Percentiles rank a stretch among this genome's conserved stretches.
These are phyloP conservation scores for Cryptococcus wingfieldii DNA, from an alignment of 1,284 basidiomycete species.

Conservation along the genomic window DNA sequence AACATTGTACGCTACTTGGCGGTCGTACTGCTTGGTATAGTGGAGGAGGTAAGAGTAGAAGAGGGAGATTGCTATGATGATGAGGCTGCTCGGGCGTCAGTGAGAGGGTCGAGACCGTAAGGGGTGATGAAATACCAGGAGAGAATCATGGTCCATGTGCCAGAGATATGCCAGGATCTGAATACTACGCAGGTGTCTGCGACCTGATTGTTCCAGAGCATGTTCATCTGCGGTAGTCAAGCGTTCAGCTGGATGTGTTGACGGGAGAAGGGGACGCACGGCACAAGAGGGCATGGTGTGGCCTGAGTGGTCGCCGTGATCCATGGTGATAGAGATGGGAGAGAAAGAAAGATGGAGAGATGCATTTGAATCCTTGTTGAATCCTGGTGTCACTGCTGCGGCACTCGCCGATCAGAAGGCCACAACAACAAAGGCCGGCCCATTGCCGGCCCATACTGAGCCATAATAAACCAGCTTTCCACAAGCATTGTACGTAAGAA, in stretches of 20 bases:
- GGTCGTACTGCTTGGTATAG: slow-evolving; percentile 32
- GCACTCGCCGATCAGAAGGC: too few relatives aligned
- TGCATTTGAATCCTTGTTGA: too few relatives aligned
- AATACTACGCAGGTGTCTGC: slow-evolving; percentile 45
- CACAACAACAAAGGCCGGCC: too few relatives aligned
- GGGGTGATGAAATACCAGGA: slow-evolving; percentile 33
- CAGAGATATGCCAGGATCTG: slow-evolving; percentile 43
- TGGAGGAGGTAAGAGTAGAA: slow-evolving; percentile 41
- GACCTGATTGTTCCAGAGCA: slow-evolving; percentile 49
- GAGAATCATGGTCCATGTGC: slow-evolving; percentile 36
- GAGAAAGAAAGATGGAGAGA: too few relatives aligned
- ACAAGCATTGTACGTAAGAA: too few relatives aligned
- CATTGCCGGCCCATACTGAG: too few relatives aligned
- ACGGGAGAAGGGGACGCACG: slow-evolving; percentile 9
- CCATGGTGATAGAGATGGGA: slow-evolving; percentile 2
- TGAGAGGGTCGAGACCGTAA: too few relatives aligned
- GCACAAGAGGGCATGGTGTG: slow-evolving; percentile 20
- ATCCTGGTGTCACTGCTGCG: too few relatives aligned
- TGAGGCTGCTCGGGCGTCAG: slow-evolving; percentile 19
- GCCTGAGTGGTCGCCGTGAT: slow-evolving; percentile 20
- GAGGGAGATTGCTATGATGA: slow-evolving; percentile 37
- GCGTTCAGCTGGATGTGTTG: neutral
- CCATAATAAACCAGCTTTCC: too few relatives aligned
- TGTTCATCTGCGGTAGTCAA: slow-evolving; percentile 45
- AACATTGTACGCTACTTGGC: slow-evolving; percentile 26